Conservation (phyloP, 73 alveolate genomes). For the Paramecium primaurelia region DNA sequence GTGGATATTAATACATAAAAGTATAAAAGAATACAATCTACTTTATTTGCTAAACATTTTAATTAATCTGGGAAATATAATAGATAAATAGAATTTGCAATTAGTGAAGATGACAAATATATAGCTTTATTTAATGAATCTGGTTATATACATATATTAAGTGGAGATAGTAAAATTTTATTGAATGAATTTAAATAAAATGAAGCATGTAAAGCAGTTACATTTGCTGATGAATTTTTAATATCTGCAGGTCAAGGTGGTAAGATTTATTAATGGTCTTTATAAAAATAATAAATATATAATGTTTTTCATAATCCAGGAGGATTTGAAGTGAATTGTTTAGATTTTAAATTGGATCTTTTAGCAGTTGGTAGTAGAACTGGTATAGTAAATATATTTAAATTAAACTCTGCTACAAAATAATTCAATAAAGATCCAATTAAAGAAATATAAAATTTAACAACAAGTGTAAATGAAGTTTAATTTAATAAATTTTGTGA, state of each 20-base stretch:
- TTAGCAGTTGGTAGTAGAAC: constrained; percentile 46
- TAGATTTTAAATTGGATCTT: not conserved
- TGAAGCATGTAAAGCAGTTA: constrained; percentile 45
- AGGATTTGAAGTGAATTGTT: constrained; percentile 26
- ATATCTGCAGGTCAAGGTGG: constrained; percentile 52
- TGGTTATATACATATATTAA: constrained; percentile 44
- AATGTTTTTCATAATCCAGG: constrained; percentile 58
- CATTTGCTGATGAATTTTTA: constrained; percentile 44
- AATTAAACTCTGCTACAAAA: not conserved
- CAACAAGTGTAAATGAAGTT: constrained; percentile 49
- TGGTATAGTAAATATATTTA: constrained; percentile 49
- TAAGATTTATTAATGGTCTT: constrained; percentile 50
- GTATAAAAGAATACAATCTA: not conserved
- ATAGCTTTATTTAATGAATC: constrained; percentile 53
- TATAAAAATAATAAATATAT: constrained; percentile 5
- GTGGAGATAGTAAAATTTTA: constrained; percentile 28
- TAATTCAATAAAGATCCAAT: constrained; percentile 5
- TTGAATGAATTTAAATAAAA: constrained; percentile 43
- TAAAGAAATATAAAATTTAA: constrained; percentile 49
- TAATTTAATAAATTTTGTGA: constrained; percentile 43
- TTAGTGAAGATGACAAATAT: constrained; percentile 41
- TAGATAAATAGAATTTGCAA: constrained; percentile 47
- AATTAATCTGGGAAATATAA: constrained; percentile 10
- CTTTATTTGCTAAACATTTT: not conserved
- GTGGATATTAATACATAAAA: not conserved